Evolutionary conservation across 2,329 filamentous ascomycete species (phyloP).

Genomic region (Alternaria alternata): DNA sequence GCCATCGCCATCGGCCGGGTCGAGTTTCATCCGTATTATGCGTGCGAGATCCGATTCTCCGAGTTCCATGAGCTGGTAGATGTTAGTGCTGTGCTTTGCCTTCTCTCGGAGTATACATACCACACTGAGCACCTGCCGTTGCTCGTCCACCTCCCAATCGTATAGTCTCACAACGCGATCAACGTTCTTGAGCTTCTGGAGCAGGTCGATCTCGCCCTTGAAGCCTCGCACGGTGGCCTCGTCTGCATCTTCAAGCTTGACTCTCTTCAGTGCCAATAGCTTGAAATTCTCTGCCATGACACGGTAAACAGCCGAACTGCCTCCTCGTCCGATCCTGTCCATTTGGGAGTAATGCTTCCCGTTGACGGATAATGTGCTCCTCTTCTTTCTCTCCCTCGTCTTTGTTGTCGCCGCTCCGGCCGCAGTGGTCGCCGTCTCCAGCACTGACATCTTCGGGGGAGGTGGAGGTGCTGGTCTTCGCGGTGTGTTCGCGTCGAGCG

Average conservation of each 20-base stretch:
- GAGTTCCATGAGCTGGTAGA: slow-evolving; percentile 85
- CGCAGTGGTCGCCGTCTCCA: slow-evolving; percentile 87
- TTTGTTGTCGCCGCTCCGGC: slow-evolving; percentile 83
- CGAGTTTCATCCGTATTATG: slow-evolving; percentile 75
- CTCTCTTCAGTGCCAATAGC: slow-evolving; percentile 91
- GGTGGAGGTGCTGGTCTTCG: slow-evolving; percentile 78
- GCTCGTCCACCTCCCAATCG: slow-evolving; percentile 92
- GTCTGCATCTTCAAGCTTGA: slow-evolving; percentile 89
- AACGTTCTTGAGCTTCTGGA: slow-evolving; percentile 81
- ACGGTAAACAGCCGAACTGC: slow-evolving; percentile 92
- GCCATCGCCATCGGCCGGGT: slow-evolving; percentile 53
- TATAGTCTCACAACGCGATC: slow-evolving; percentile 90
- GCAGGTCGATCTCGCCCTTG: slow-evolving; percentile 93
- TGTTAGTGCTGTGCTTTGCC: slow-evolving; percentile 15
- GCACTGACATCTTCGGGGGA: slow-evolving; percentile 93
- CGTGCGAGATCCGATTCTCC: slow-evolving; percentile 93
- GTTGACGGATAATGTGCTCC: slow-evolving; percentile 86
- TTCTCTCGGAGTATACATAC: slow-evolving; percentile 60
- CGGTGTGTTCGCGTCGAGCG: slow-evolving; percentile 73
- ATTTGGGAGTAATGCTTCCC: slow-evolving; percentile 89
- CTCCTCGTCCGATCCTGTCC: slow-evolving; percentile 89
- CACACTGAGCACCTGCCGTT: slow-evolving; percentile 87
- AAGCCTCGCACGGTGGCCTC: slow-evolving; percentile 83
- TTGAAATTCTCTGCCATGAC: slow-evolving; percentile 98
- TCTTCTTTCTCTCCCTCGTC: slow-evolving; percentile 73